Evolutionary conservation across 1,284 basidiomycete species (phyloP), one percentile per base, ranked within the genome.

Genomic region (Malassezia slooffiae): DNA sequence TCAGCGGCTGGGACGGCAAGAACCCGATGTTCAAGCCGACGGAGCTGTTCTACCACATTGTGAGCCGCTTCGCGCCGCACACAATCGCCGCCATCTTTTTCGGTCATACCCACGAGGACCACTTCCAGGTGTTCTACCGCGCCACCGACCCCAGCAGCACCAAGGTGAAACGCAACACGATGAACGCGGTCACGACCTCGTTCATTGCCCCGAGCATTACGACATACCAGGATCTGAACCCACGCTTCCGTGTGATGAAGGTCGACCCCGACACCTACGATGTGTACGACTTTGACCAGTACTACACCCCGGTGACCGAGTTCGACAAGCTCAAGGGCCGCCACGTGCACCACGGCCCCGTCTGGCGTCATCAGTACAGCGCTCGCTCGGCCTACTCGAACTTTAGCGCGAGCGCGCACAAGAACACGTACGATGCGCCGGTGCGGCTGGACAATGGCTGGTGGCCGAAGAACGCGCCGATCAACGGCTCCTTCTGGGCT

Each of bases 401-500:
- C 51, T 77, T 85, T 38, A 24, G 16, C 32, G 33, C 31, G 21
- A 41, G 40, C 19, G 32, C 28, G 16, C 31, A 29, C 7, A 23
- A 19, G 9, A 8, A 19, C 26, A 33, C 23, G 22, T 41, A 41
- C 31, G 9, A 15, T 11, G 40, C 40, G 13, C 32, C 19, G 31
- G 38, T 53, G 3, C 26, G 29, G 13, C 33, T 41, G 3, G 38
- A 23, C 0, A 28, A 35, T 1, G 55, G 47, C 7, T 36, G 44
- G 2, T 86, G 84, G 84, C 75, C 75, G 8, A 60, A 69, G 4
- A 73, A 74, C 36, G 82, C 82, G 51, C 83, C 83, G 0, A 68
- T 85, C 44, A 85, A 86, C 55, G 82, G 80, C 13, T 84, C 83
- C 9, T 85, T 81, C 79, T 85, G 82, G 82, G 81, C 83, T 57